Percentiles rank a stretch among this genome's conserved stretches.
Conservation (phyloP, 75 land plant genomes). For the Sequoia sempervirens region DNA sequence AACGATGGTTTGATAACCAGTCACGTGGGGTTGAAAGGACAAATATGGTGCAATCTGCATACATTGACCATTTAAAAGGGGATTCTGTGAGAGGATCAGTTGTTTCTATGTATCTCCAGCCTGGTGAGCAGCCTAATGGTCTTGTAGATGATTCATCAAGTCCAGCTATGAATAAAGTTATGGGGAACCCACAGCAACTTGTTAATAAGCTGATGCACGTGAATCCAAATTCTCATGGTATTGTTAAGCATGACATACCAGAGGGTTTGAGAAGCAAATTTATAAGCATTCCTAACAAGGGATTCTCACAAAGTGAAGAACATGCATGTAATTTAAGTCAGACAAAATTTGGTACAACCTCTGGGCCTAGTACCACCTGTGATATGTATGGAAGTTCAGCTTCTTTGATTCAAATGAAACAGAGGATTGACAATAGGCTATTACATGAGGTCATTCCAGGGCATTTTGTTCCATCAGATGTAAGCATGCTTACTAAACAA, state of each 20-base stretch:
- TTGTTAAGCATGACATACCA: neutral
- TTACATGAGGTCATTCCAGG: conserved; percentile 1
- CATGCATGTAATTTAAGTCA: conserved; percentile 3
- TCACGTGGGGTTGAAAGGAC: conserved; percentile 3
- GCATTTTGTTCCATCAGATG: neutral
- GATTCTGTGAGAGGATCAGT: conserved; percentile 15
- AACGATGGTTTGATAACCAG: neutral
- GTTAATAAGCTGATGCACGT: neutral
- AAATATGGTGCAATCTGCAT: conserved; percentile 11
- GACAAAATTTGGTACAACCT: neutral
- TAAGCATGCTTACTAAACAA: neutral
- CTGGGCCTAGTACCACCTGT: neutral
- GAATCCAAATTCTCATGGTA: conserved; percentile 1
- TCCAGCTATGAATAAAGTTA: neutral
- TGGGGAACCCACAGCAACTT: conserved; percentile 7
- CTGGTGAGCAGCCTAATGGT: conserved; percentile 6
- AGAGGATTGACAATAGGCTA: conserved; percentile 8
- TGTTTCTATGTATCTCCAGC: conserved; percentile 18
- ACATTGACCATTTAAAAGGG: conserved; percentile 5
- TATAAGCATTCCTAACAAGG: neutral
- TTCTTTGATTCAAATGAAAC: conserved; percentile 7
- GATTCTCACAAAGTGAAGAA: neutral
- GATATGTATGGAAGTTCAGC: conserved; percentile 8
- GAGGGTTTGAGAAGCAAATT: neutral
- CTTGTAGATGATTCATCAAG: conserved; percentile 3